A percentile compares a stretch with the other conserved stretches of the same genome.
These are phyloP conservation scores for Gossypium thurberi DNA, from an alignment of 345 rosid genomes.

Conservation along the genomic window DNA sequence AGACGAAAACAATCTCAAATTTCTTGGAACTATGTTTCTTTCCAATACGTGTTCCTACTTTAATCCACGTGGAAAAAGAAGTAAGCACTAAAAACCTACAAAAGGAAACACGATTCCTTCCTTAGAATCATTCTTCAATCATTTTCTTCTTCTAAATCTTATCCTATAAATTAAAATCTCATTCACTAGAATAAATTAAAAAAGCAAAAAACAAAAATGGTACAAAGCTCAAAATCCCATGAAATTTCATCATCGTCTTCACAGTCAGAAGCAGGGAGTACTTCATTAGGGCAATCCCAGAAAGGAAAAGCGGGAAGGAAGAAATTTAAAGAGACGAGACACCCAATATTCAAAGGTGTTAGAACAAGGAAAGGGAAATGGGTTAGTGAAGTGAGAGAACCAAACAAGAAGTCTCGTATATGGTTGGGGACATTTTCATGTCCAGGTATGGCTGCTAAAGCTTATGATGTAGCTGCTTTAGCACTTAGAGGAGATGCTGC, in stretches of 20 bases:
- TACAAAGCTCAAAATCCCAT: neutral
- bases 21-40: too few relatives aligned
- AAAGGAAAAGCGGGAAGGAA: slow-evolving; percentile 45
- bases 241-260: neutral
- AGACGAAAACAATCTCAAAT: too few relatives aligned
- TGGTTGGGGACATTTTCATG: slow-evolving; percentile 47
- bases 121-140: too few relatives aligned
- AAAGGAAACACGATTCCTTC: too few relatives aligned
- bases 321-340: slow-evolving; percentile 51
- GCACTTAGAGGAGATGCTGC: slow-evolving; percentile 38
- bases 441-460: slow-evolving; percentile 43
- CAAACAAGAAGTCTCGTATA: slow-evolving; percentile 28
- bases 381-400: slow-evolving; percentile 46
- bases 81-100: too few relatives aligned
- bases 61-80: too few relatives aligned
- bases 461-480: slow-evolving; percentile 42
- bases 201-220: neutral
- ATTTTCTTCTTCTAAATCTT: too few relatives aligned
- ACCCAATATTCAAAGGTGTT: slow-evolving; percentile 44
- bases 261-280: neutral
- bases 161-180: too few relatives aligned
- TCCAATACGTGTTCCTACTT: too few relatives aligned
- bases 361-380: slow-evolving; percentile 48
- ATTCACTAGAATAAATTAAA: too few relatives aligned
- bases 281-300: neutral